Conservation (phyloP, 495 filamentous ascomycete species). For the Achaetomiella virescens region DNA sequence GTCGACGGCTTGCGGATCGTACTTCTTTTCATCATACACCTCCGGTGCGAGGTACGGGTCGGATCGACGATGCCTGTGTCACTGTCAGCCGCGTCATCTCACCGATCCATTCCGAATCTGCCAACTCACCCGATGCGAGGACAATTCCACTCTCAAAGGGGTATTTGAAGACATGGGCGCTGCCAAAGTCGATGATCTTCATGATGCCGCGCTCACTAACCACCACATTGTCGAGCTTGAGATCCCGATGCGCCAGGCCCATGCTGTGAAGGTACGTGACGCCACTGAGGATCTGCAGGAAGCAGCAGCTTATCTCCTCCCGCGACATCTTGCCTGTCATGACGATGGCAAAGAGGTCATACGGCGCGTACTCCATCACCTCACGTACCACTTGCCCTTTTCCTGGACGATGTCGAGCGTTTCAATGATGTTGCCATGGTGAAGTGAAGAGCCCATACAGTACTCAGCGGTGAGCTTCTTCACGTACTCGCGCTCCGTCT, state of each 20-base stretch:
- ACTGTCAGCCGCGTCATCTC: slow-evolving; percentile 3
- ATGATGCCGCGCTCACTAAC: slow-evolving; percentile 97
- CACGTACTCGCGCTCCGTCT: slow-evolving; percentile 88
- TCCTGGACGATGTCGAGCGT: slow-evolving; percentile 96
- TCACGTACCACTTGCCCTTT: slow-evolving; percentile 94
- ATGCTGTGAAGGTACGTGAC: slow-evolving; percentile 97
- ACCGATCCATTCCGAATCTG: background rate
- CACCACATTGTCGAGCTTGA: slow-evolving; percentile 98
- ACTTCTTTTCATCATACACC: slow-evolving; percentile 90
- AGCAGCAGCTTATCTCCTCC: slow-evolving; percentile 83
- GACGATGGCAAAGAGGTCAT: slow-evolving; percentile 93
- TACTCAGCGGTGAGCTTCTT: slow-evolving; percentile 99
- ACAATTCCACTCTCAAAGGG: slow-evolving; percentile 94
- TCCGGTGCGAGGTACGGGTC: slow-evolving; percentile 97
- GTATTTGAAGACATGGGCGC: slow-evolving; percentile 93
- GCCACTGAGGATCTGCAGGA: slow-evolving; percentile 90
- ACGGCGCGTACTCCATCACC: slow-evolving; percentile 99
- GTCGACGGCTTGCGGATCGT: slow-evolving; percentile 90
- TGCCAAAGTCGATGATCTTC: slow-evolving; percentile 99
- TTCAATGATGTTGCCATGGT: slow-evolving; percentile 98
- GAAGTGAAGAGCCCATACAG: slow-evolving; percentile 93
- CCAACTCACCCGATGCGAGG: slow-evolving; percentile 68
- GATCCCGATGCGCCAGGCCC: slow-evolving; percentile 90
- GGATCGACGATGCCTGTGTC: slow-evolving; percentile 81
- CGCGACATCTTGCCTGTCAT: slow-evolving; percentile 98